Conservation (phyloP, 2,329 filamentous ascomycete genomes). For the Fusarium guadeloupense region DNA sequence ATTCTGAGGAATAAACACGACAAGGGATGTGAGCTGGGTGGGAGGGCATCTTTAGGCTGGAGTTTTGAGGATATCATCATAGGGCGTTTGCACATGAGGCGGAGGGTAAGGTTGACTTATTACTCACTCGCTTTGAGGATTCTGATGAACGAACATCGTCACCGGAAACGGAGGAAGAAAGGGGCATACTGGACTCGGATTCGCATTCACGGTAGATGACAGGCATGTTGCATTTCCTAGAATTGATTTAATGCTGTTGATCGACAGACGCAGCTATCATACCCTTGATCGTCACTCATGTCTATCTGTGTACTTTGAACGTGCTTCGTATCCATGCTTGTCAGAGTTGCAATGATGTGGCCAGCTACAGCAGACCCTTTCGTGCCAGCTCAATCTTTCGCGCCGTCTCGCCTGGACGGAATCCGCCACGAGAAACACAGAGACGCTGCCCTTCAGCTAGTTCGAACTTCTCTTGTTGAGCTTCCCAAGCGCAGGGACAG, state of each 20-base stretch:
- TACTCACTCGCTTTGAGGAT: slow-evolving; percentile 29
- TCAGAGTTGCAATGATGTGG: neutral
- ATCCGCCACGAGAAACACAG: slow-evolving; percentile 80
- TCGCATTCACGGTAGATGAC: slow-evolving; percentile 23
- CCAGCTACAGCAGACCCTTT: slow-evolving; percentile 73
- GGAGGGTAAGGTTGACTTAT: slow-evolving; percentile 15
- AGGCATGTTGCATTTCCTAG: slow-evolving; percentile 31
- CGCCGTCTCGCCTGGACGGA: slow-evolving; percentile 74
- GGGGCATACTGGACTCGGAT: slow-evolving; percentile 24
- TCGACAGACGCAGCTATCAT: neutral
- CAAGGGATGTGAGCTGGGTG: slow-evolving; percentile 9
- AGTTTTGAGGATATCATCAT: slow-evolving; percentile 44
- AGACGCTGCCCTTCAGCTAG: slow-evolving; percentile 75
- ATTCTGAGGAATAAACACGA: slow-evolving; percentile 9
- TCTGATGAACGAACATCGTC: slow-evolving; percentile 20
- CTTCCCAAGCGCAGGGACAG: slow-evolving; percentile 88
- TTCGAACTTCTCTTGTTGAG: slow-evolving; percentile 81
- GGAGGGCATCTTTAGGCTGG: slow-evolving; percentile 30
- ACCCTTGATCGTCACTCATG: neutral
- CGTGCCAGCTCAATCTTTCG: slow-evolving; percentile 82
- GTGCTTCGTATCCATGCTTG: no score
- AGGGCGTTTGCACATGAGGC: slow-evolving; percentile 40
- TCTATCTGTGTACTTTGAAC: neutral
- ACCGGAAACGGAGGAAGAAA: slow-evolving; percentile 7
- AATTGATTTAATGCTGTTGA: slow-evolving; percentile 23